Percentiles rank a stretch among this genome's conserved stretches.
Evolutionary conservation across 2,329 filamentous ascomycete genomes (phyloP).

Genomic region (Colletotrichum tropicale): DNA sequence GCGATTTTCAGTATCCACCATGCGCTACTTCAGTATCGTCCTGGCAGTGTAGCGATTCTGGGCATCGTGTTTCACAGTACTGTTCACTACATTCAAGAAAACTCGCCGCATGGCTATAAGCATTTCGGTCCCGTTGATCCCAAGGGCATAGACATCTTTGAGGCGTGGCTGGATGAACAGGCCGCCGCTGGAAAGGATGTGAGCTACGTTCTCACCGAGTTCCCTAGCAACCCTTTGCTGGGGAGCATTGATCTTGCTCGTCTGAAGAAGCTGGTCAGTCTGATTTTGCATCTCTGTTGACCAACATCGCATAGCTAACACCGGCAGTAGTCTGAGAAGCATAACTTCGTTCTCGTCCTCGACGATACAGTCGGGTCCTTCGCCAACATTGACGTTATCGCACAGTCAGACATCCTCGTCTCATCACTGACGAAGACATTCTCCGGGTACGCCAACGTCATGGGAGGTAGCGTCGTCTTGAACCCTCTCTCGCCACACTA

Average conservation of each 20-base stretch:
- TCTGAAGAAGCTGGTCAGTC: constrained; percentile 23
- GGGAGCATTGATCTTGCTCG: constrained; percentile 36
- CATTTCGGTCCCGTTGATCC: constrained; percentile 51
- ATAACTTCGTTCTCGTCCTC: constrained; percentile 48
- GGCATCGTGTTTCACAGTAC: constrained; percentile 59
- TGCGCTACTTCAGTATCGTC: constrained; percentile 37
- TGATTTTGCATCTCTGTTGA: background rate
- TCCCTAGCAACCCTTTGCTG: constrained; percentile 40
- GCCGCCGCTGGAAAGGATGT: constrained; percentile 40
- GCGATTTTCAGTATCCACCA: constrained; percentile 49
- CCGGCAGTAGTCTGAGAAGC: constrained; percentile 35
- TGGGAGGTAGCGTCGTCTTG: constrained; percentile 55
- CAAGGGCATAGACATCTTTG: constrained; percentile 46
- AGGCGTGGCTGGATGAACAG: constrained; percentile 46
- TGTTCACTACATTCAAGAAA: constrained; percentile 49
- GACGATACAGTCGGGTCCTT: constrained; percentile 56
- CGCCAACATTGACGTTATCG: constrained; percentile 54
- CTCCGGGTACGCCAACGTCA: constrained; percentile 58
- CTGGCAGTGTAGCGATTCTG: constrained; percentile 44
- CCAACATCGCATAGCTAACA: background rate
- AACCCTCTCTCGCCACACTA: constrained; percentile 51
- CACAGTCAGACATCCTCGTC: constrained; percentile 52
- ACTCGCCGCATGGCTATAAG: constrained; percentile 46
- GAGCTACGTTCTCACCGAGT: constrained; percentile 53
- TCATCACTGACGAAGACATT: constrained; percentile 64